Evolutionary conservation across 2,329 filamentous ascomycete species (phyloP).

Genomic region (Sclerotinia subarctica): DNA sequence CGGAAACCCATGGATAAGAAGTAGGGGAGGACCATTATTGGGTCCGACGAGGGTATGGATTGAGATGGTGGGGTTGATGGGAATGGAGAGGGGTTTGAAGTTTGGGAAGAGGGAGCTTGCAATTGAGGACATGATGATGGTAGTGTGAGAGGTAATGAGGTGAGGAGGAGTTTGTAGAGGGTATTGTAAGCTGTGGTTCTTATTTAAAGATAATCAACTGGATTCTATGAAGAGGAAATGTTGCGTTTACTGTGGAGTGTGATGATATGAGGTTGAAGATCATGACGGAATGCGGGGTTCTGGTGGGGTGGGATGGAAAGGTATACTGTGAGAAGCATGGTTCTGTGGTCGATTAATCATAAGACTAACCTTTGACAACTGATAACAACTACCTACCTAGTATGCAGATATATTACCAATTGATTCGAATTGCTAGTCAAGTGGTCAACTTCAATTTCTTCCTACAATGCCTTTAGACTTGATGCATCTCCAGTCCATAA

Average conservation of each 20-base stretch:
- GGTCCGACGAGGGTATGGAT: not conserved
- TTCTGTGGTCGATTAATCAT: too few species aligned
- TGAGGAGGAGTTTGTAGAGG: not conserved
- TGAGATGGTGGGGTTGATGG: not conserved
- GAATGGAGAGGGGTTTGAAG: not conserved
- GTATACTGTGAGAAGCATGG: too few species aligned
- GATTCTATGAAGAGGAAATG: not conserved
- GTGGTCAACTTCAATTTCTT: too few species aligned
- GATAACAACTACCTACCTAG: too few species aligned
- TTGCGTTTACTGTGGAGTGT: not conserved
- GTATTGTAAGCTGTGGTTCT: too few species aligned
- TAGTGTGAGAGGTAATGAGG: too few species aligned
- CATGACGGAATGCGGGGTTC: conserved; percentile 1
- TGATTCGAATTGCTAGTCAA: not conserved
- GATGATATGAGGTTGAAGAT: not conserved
- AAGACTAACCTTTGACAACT: too few species aligned
- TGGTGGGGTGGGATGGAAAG: not conserved
- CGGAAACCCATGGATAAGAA: conserved; percentile 52
- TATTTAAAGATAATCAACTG: not conserved
- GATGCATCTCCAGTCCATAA: too few species aligned
- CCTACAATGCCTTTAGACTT: too few species aligned
- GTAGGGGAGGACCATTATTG: conserved; percentile 41
- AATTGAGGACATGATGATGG: not conserved
- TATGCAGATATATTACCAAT: not conserved
- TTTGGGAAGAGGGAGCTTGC: not conserved